Conservation (phyloP, 2,329 filamentous ascomycete genomes). For the Colletotrichum sp. region DNA sequence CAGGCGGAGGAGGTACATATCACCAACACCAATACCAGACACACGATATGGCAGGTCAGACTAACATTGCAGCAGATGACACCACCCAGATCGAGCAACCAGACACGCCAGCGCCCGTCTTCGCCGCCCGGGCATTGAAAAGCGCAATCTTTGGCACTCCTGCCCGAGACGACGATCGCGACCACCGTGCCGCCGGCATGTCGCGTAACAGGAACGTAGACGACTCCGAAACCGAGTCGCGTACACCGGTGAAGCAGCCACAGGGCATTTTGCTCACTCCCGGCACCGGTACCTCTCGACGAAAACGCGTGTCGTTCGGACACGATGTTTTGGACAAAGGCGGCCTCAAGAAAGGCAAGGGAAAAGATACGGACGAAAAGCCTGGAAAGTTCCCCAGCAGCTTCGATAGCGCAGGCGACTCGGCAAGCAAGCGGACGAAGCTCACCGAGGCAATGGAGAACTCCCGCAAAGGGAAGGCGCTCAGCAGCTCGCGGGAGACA, state of each 20-base stretch:
- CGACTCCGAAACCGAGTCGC: constrained; percentile 32
- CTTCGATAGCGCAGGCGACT: constrained; percentile 25
- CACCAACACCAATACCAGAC: not conserved
- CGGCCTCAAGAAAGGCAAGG: constrained; percentile 28
- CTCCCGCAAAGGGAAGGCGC: constrained; percentile 33
- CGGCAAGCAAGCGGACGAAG: constrained; percentile 41
- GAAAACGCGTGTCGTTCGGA: constrained; percentile 71
- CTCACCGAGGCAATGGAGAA: constrained; percentile 53
- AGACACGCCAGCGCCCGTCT: constrained; percentile 70
- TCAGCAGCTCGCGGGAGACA: not conserved
- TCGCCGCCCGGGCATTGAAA: constrained; percentile 69
- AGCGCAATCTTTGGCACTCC: constrained; percentile 69
- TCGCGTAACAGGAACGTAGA: constrained; percentile 1
- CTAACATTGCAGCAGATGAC: constrained; percentile 31
- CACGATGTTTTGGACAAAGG: constrained; percentile 55
- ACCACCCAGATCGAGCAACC: constrained; percentile 59
- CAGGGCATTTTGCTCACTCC: constrained; percentile 67
- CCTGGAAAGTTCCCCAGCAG: constrained; percentile 33
- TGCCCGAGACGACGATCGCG: constrained; percentile 40
- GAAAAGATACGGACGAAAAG: constrained; percentile 31
- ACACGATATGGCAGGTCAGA: not conserved
- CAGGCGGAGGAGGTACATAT: constrained; percentile 32
- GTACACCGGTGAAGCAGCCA: constrained; percentile 54
- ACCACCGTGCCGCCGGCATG: constrained; percentile 22
- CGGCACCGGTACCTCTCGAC: constrained; percentile 62